Evolutionary conservation across 2,329 filamentous ascomycete genomes (phyloP).

Genomic region (Fusarium haematococcum): DNA sequence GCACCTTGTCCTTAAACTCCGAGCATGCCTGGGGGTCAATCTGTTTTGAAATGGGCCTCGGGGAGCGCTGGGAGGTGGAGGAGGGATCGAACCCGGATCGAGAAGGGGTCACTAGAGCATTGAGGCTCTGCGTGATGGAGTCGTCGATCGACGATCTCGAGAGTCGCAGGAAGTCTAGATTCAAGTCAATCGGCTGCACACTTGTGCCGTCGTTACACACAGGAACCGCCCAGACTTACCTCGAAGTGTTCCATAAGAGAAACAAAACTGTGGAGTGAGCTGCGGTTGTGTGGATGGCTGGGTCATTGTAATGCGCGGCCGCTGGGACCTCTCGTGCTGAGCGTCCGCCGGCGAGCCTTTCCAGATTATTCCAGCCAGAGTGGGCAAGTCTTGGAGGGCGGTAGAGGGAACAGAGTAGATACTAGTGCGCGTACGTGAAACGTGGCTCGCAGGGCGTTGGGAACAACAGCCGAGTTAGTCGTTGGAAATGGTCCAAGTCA

Average conservation of each 20-base stretch:
- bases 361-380: constrained; percentile 64
- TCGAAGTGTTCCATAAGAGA: constrained; percentile 75
- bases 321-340: constrained; percentile 45
- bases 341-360: constrained; percentile 56
- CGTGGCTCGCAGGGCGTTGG: constrained; percentile 15
- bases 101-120: constrained; percentile 85
- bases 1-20: constrained; percentile 78
- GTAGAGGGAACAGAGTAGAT: background rate
- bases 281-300: constrained; percentile 59
- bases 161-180: constrained; percentile 87
- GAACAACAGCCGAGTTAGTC: constrained; percentile 22
- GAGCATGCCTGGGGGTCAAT: constrained; percentile 75
- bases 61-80: constrained; percentile 75
- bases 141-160: constrained; percentile 91
- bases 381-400: constrained; percentile 43
- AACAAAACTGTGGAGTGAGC: constrained; percentile 82
- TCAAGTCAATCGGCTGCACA: constrained; percentile 16
- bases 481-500: constrained; percentile 4
- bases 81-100: constrained; percentile 79
- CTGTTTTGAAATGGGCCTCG: constrained; percentile 61
- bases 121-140: constrained; percentile 92
- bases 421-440: constrained; percentile 22
- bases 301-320: constrained; percentile 58
- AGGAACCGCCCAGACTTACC: constrained; percentile 59
- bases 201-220: background rate